phyloP scores from a whole-genome alignment of 495 filamentous ascomycete species.

The Aspergillus indologenus region DNA sequence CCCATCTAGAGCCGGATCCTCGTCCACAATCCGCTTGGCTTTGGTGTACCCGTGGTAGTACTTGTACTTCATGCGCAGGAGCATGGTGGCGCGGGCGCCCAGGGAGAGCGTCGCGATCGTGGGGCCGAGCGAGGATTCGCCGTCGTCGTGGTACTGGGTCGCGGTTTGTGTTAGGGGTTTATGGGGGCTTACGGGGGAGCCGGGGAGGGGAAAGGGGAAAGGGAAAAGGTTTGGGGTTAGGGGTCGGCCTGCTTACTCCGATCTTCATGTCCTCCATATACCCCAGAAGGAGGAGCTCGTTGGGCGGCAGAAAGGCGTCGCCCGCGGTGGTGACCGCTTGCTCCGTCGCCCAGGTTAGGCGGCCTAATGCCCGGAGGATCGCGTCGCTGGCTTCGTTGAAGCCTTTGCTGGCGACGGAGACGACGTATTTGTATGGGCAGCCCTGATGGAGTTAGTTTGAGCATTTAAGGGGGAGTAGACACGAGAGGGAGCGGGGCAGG shows the following conservation, averaged over 20 bases:
- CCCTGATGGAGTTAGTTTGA: constrained; percentile 46
- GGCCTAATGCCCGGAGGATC: constrained; percentile 55
- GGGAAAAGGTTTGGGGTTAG: constrained; percentile 1
- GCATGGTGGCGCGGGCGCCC: constrained; percentile 66
- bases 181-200: no score
- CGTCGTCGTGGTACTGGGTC: constrained; percentile 88
- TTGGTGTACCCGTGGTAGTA: constrained; percentile 41
- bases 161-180: constrained; percentile 5
- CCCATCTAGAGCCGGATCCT: constrained; percentile 33
- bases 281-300: constrained; percentile 72
- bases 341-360: constrained; percentile 64
- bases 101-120: constrained; percentile 74
- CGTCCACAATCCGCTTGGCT: constrained; percentile 17
- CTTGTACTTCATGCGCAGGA: constrained; percentile 63
- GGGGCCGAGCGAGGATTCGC: constrained; percentile 70
- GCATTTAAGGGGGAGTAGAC: constrained; percentile 13
- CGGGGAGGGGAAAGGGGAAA: no score
- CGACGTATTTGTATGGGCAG: constrained; percentile 79
- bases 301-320: constrained; percentile 37
- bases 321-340: constrained; percentile 30
- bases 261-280: constrained; percentile 72
- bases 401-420: constrained; percentile 57
- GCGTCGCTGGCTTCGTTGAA: constrained; percentile 60
- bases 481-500: neutral
- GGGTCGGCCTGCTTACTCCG: constrained; percentile 49